phyloP scores from a whole-genome alignment of 495 filamentous ascomycete genomes.

The Neurospora sp. region DNA sequence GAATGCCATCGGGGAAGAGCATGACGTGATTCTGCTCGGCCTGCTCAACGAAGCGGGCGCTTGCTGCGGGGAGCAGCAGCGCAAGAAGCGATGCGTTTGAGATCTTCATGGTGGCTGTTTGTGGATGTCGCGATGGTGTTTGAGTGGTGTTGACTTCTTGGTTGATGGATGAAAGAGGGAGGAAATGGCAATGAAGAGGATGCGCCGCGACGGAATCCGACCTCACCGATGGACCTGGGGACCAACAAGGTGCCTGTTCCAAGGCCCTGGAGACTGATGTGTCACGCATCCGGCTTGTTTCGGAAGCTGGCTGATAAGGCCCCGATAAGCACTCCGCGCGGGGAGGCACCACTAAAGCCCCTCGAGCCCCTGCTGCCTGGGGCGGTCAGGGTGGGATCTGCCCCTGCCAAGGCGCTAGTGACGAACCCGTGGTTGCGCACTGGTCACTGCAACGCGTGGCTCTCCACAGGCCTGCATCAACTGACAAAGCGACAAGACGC shows the following conservation, averaged over 20 bases:
- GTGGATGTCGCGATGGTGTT: background rate
- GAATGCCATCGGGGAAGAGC: conserved; percentile 23
- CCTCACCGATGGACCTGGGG: background rate
- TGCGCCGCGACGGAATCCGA: too few relatives aligned
- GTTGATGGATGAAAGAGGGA: background rate
- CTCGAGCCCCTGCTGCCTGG: background rate
- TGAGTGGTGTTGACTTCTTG: background rate
- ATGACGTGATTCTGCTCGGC: conserved; percentile 32
- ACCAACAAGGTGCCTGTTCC: background rate
- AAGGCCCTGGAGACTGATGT: background rate
- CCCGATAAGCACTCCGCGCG: background rate
- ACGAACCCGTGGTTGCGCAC: background rate
- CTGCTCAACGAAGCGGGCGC: conserved; percentile 42
- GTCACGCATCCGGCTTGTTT: background rate
- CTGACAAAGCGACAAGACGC: background rate
- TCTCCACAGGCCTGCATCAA: background rate
- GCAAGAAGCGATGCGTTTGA: conserved; percentile 38
- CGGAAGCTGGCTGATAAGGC: background rate
- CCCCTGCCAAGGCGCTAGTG: background rate
- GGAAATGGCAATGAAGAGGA: too few relatives aligned
- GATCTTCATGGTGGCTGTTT: conserved; percentile 21
- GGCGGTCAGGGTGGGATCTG: background rate
- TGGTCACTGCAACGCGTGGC: background rate
- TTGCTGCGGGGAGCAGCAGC: conserved; percentile 37
- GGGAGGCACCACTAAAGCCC: background rate